These are phyloP conservation scores for Elaphomyces granulatus DNA, from an alignment of 495 filamentous ascomycete species.

Conservation along the genomic window DNA sequence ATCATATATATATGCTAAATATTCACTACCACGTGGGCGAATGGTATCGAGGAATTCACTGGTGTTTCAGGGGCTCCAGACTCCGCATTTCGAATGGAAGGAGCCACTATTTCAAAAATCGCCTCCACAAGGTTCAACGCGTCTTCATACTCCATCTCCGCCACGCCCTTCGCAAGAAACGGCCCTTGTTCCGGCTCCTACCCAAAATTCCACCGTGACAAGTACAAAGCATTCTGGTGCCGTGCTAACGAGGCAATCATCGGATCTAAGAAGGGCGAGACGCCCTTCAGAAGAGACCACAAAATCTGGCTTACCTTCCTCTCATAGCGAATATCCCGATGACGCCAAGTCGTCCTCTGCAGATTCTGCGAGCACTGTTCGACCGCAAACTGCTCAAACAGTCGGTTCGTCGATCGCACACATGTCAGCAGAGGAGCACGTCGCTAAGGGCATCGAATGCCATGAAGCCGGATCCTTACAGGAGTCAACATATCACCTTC, in stretches of 20 bases:
- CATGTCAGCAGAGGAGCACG: slow-evolving; percentile 70
- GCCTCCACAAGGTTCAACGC: slow-evolving; percentile 31
- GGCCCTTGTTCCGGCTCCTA: too few species aligned
- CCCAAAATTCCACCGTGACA: too few species aligned
- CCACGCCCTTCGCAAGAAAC: too few species aligned
- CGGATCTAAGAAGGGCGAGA: too few species aligned
- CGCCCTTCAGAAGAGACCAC: too few species aligned
- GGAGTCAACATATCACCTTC: slow-evolving; percentile 90
- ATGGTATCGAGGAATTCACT: slow-evolving; percentile 55
- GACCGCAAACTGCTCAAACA: slow-evolving; percentile 36
- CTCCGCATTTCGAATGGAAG: slow-evolving; percentile 47
- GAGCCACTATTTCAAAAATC: slow-evolving; percentile 38
- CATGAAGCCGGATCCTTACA: slow-evolving; percentile 76
- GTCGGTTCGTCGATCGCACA: slow-evolving; percentile 30
- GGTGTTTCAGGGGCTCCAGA: slow-evolving; percentile 45
- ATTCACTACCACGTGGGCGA: slow-evolving; percentile 67
- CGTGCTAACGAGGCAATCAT: too few species aligned
- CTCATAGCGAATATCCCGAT: slow-evolving; percentile 22
- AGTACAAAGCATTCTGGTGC: too few species aligned
- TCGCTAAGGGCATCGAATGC: slow-evolving; percentile 70
- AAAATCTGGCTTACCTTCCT: too few species aligned
- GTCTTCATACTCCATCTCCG: slow-evolving; percentile 22
- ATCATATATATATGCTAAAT: slow-evolving; percentile 75
- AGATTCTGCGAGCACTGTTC: slow-evolving; percentile 52
- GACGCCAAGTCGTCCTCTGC: slow-evolving; percentile 43